phyloP scores from a whole-genome alignment of 2,329 filamentous ascomycete species.

The Pseudopyricularia cyperi region DNA sequence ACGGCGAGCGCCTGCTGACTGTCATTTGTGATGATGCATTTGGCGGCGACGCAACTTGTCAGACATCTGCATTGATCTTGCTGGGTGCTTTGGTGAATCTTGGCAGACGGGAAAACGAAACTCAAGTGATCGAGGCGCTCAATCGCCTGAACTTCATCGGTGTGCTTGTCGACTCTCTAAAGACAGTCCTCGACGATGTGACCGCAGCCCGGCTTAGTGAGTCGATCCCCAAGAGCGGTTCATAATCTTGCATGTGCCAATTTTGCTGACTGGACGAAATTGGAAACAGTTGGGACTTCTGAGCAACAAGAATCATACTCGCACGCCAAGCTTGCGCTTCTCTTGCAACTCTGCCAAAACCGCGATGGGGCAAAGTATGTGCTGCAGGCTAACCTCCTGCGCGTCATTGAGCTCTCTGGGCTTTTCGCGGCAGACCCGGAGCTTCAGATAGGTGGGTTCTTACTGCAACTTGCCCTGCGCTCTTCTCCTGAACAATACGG shows the following conservation, averaged over 20 bases:
- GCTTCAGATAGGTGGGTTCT: slow-evolving; percentile 54
- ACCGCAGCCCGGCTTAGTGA: not conserved
- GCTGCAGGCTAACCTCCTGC: slow-evolving; percentile 81
- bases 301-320: slow-evolving; percentile 35
- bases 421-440: slow-evolving; percentile 87
- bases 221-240: not conserved
- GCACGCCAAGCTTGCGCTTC: slow-evolving; percentile 65
- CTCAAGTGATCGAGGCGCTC: slow-evolving; percentile 65
- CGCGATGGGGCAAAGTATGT: slow-evolving; percentile 73
- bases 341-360: slow-evolving; percentile 74
- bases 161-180: slow-evolving; percentile 78
- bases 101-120: slow-evolving; percentile 57
- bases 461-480: not conserved
- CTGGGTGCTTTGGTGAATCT: slow-evolving; percentile 65
- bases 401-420: slow-evolving; percentile 65
- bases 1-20: slow-evolving; percentile 70
- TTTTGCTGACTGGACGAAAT: not conserved
- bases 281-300: slow-evolving; percentile 15
- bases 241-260: not conserved
- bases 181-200: slow-evolving; percentile 58
- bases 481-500: not conserved
- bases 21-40: slow-evolving; percentile 89
- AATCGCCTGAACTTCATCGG: slow-evolving; percentile 82
- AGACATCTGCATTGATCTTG: slow-evolving; percentile 77
- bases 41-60: slow-evolving; percentile 66